phyloP scores from a whole-genome alignment of 495 filamentous ascomycete species.

The Chaetomium tenue region DNA sequence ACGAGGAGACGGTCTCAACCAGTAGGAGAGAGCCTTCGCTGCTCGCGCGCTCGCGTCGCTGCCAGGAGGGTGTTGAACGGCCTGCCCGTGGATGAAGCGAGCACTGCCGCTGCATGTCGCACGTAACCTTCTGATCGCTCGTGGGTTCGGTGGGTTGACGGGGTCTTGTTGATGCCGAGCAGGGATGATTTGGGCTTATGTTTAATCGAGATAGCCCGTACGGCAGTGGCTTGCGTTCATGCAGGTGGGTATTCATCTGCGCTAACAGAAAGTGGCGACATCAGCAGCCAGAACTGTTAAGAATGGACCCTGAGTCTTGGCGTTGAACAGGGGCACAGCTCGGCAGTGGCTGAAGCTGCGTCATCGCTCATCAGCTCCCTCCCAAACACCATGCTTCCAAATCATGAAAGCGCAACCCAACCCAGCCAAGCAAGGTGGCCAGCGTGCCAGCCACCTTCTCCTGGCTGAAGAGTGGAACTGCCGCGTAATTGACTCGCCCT shows the following conservation, averaged over 20 bases:
- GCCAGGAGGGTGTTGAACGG: neutral
- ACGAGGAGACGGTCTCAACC: neutral
- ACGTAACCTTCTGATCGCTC: neutral
- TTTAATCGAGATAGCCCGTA: neutral
- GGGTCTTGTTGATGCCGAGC: neutral
- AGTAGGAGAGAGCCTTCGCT: neutral
- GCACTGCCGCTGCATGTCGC: conserved; percentile 2
- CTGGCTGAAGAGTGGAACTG: conserved; percentile 12
- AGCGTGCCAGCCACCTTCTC: conserved; percentile 13
- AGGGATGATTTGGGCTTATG: neutral
- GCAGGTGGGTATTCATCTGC: neutral
- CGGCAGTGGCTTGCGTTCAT: neutral
- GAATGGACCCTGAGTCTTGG: neutral
- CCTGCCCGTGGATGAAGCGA: neutral
- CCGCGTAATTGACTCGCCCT: neutral
- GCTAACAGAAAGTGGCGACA: neutral
- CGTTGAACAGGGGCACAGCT: neutral
- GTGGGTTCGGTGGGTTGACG: too few species aligned
- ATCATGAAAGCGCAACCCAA: neutral
- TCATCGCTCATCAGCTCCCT: conserved; percentile 1
- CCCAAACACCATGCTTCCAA: neutral
- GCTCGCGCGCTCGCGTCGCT: neutral
- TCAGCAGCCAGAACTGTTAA: neutral
- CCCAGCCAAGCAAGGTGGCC: neutral
- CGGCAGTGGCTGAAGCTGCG: conserved; percentile 8